Base-by-base conservation (phyloP, 2,329 filamentous ascomycete genomes). In the Xylaria polymorpha region DNA sequence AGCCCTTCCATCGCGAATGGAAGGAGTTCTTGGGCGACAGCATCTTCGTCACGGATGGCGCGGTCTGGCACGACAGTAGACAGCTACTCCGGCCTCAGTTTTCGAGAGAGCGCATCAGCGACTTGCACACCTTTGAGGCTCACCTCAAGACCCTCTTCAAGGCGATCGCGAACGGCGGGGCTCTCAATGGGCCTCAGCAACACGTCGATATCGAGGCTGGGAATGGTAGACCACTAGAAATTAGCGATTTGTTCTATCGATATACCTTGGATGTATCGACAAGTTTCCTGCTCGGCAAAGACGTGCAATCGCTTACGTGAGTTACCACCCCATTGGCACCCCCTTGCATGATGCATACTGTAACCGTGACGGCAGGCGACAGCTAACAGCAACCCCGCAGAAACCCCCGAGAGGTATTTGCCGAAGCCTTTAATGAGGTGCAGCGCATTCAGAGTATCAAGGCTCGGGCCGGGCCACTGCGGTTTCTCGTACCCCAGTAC, bases 1-100 rank as follows among this genome's bases (percentile, higher is more conserved):
- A 89, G 70, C 80, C 84, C 25, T 97, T 97, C 81, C 91, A 94
- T 74, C 74, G 80, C 9, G 91, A 94, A 61, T 97, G 92, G 91
- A 85, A 88, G 66, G 87, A 90, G 15, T 97, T 93, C 71, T 83
- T 97, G 22, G 92, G 92, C 29, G 87, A 93, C 74, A 88, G 88
- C 81, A 93, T 93, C 83, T 94, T 93, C 80, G 90, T 90, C 8
- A 97, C 93, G 0, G 94, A 98, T 77, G 91, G 92, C 14, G 84
- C 89, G 32, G 81, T 86, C 61, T 97, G 94, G 94, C 92, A 95
- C 73, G 86, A 87, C 65, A 94, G 91, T 61, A 87, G 94, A n/a
- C 90, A 93, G 72, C 84, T 97, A 68, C 90, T 98, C 71, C 87
- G 94, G 1, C 94, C 94, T 0, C 93, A 97, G 76, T 97, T 97